Conservation (phyloP, 2,329 filamentous ascomycete genomes). For the Dothiorella sarmentorum region DNA sequence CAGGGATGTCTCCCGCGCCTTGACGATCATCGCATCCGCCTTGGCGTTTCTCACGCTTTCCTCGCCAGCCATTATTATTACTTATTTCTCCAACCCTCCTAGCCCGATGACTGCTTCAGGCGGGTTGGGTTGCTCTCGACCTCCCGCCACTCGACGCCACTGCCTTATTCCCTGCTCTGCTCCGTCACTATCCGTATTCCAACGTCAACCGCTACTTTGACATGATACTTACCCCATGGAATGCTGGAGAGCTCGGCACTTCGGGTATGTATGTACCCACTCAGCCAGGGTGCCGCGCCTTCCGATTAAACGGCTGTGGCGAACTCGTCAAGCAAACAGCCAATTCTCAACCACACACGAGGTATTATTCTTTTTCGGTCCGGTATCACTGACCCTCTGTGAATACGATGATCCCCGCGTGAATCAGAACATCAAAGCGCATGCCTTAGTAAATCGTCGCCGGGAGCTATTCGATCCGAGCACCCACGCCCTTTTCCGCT, state of each 20-base stretch:
- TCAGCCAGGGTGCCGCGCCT: background rate
- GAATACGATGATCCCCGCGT: background rate
- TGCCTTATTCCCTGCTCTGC: background rate
- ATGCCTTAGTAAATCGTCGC: background rate
- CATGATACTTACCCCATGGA: no score
- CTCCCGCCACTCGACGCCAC: background rate
- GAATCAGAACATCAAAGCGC: background rate
- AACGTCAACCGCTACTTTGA: no score
- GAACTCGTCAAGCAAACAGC: background rate
- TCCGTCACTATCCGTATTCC: background rate
- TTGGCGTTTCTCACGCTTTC: background rate
- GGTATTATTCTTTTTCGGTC: background rate
- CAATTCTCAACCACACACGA: background rate
- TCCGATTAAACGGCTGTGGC: background rate
- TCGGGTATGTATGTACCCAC: no score
- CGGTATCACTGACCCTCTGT: background rate
- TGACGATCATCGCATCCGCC: background rate
- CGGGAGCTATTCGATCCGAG: background rate
- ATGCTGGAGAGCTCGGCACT: background rate
- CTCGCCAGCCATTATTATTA: background rate
- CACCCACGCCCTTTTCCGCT: background rate
- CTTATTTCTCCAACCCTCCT: background rate
- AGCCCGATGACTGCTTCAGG: background rate
- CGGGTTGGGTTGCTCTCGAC: background rate
- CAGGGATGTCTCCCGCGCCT: background rate